Conservation (phyloP, 2,329 filamentous ascomycete genomes). For the Aspergillus sp. region DNA sequence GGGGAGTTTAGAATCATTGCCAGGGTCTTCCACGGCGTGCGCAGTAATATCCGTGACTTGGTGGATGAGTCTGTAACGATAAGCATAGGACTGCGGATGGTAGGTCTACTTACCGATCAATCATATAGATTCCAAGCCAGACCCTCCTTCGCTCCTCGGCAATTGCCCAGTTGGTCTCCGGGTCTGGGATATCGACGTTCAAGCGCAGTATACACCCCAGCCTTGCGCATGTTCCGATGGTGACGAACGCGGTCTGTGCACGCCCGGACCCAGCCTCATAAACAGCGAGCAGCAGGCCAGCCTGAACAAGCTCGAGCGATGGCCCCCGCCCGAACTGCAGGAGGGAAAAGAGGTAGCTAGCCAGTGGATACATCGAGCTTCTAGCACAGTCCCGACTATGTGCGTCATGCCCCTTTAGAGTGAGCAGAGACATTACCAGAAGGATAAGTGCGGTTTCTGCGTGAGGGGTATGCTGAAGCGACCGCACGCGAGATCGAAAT, state of each 20-base stretch:
- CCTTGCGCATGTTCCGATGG: slow-evolving; percentile 5
- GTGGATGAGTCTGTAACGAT: neutral
- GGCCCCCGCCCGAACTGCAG: neutral
- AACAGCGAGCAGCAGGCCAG: neutral
- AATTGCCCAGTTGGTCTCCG: neutral
- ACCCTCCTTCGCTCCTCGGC: slow-evolving; percentile 8
- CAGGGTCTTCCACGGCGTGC: slow-evolving; percentile 5
- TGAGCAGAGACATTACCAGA: neutral
- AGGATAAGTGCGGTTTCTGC: neutral
- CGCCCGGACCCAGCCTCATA: neutral
- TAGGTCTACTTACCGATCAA: slow-evolving; percentile 3
- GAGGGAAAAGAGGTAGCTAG: slow-evolving; percentile 5
- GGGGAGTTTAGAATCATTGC: neutral
- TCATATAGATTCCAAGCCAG: slow-evolving; percentile 10
- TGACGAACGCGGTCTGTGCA: neutral
- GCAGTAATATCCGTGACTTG: neutral
- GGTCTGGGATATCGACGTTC: neutral
- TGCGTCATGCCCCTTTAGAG: neutral
- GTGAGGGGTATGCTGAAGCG: neutral
- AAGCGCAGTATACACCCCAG: slow-evolving; percentile 1
- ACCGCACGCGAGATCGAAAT: neutral
- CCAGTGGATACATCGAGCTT: neutral
- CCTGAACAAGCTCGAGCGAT: slow-evolving; percentile 5
- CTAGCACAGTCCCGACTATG: neutral
- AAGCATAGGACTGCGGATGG: neutral